Base-by-base conservation (phyloP, 768 basidiomycete genomes). In the Boletus rubescentipes region DNA sequence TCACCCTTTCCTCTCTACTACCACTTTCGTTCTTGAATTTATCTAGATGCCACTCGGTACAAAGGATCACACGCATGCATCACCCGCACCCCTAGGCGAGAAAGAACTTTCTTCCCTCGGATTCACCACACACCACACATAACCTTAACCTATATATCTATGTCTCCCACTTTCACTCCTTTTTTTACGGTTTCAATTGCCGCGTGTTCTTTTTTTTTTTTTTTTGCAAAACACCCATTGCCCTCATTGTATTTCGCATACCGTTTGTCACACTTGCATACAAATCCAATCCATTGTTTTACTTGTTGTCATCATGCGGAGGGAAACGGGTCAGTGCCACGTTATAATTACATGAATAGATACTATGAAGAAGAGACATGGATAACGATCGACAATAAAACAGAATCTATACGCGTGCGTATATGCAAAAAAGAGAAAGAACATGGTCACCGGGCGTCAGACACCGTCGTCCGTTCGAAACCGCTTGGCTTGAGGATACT, bases 381-480 rank as follows among this genome's bases (percentile, higher is more conserved):
- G 36, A 40, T 2, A 58, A 37, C 49, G 53, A 42, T 45, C 55
- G 34, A 55, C 52, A 40, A 50, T 31, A 44, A 40, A 9, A 34
- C 11, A 4, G 49, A 53, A 51, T 49, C 54, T 52, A 45, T 29
- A 20, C 15, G 23, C 16, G n/a, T 21, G 26, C 18, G 12, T n/a
- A 23, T 36, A 26, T 20, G 29, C 31, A 42, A 30, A 26, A 31
- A 20, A 18, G 6, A 3, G 26, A 26, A 26, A 26, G 26, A 26
- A 26, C 6, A 26, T 4, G 26, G 26, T 26, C 26, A 26, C 26
- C 26, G 26, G 26, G 26, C 26, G 26, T 26, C 26, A 26, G 26
- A 26, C 26, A 6, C 75, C 77, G 41, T 82, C 82, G 51, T 84
- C 83, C 46, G 72, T 68, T 53, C 83, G 77, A 66, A 77, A 82